These are phyloP conservation scores for Acacia acuminata DNA, from an alignment of 306 rosid genomes.

Conservation along the genomic window DNA sequence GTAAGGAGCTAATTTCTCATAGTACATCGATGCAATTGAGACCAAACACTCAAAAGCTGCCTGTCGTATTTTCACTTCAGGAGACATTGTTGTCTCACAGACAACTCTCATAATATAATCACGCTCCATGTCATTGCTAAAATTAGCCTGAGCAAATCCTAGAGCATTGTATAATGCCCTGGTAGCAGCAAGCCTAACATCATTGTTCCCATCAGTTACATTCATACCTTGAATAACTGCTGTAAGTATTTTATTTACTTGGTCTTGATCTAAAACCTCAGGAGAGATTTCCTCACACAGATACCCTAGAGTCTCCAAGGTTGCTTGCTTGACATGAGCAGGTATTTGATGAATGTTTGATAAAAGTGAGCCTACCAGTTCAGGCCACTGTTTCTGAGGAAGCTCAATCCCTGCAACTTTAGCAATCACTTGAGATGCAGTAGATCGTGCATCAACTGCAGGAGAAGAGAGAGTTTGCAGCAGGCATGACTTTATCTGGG, in stretches of 20 bases:
- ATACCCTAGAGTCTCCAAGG: constrained; percentile 90
- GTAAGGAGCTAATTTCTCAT: constrained; percentile 75
- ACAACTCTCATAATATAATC: constrained; percentile 94
- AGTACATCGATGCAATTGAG: constrained; percentile 78
- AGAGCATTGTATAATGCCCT: constrained; percentile 83
- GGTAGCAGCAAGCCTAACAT: constrained; percentile 87
- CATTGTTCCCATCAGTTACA: constrained; percentile 70
- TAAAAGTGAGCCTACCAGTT: constrained; percentile 76
- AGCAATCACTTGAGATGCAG: constrained; percentile 88
- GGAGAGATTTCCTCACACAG: constrained; percentile 91
- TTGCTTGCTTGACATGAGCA: constrained; percentile 78
- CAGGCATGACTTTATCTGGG: constrained; percentile 72
- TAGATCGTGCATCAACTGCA: constrained; percentile 72
- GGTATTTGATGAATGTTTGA: constrained; percentile 80
- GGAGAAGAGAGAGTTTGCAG: constrained; percentile 73
- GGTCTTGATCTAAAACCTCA: constrained; percentile 78
- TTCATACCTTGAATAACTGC: constrained; percentile 96
- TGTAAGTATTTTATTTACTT: constrained; percentile 84
- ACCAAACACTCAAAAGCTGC: constrained; percentile 95
- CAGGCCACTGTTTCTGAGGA: constrained; percentile 92
- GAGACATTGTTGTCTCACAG: constrained; percentile 78
- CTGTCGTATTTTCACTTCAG: constrained; percentile 74
- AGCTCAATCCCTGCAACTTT: constrained; percentile 89
- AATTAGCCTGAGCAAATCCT: constrained; percentile 87
- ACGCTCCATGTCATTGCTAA: constrained; percentile 84